These are phyloP conservation scores for Chlorella sp. DNA, from an alignment of 139 green algal species.

Conservation along the genomic window DNA sequence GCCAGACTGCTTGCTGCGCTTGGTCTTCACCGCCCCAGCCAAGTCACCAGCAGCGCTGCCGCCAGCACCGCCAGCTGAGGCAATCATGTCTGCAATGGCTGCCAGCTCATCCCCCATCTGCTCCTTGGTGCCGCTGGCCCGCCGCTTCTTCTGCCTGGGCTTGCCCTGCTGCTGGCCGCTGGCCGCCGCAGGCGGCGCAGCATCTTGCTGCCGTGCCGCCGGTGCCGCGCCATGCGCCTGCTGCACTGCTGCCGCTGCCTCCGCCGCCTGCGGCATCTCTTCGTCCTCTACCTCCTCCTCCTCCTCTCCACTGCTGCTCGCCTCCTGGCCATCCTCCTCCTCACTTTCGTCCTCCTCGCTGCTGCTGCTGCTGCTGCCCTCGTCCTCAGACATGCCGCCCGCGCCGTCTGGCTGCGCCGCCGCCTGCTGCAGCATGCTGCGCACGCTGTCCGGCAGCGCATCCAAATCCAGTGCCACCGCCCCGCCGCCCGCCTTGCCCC, in stretches of 20 bases:
- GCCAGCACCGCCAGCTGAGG: background rate
- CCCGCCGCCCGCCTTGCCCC: background rate
- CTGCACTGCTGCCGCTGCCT: background rate
- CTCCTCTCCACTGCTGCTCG: background rate
- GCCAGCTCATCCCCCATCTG: slow-evolving; percentile 33
- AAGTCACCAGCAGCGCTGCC: background rate
- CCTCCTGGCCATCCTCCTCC: background rate
- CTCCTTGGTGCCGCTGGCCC: slow-evolving; percentile 10
- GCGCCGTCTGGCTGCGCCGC: background rate
- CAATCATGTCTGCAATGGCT: slow-evolving; percentile 41
- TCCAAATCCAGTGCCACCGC: slow-evolving; percentile 20
- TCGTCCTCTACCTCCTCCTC: background rate
- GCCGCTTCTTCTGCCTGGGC: slow-evolving; percentile 9
- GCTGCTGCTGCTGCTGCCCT: background rate
- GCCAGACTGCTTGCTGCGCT: background rate
- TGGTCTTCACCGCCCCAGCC: slow-evolving; percentile 14
- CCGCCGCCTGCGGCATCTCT: background rate
- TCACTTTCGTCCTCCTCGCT: slow-evolving; percentile 26
- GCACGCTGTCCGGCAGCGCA: slow-evolving; percentile 18
- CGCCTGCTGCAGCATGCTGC: slow-evolving; percentile 21
- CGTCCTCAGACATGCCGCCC: background rate
- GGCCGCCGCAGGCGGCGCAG: background rate
- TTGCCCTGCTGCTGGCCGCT: background rate
- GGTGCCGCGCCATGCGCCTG: background rate
- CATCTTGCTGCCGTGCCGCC: background rate